phyloP scores from a whole-genome alignment of 805 yeast species.

The Nakazawaea laoshanensis region DNA sequence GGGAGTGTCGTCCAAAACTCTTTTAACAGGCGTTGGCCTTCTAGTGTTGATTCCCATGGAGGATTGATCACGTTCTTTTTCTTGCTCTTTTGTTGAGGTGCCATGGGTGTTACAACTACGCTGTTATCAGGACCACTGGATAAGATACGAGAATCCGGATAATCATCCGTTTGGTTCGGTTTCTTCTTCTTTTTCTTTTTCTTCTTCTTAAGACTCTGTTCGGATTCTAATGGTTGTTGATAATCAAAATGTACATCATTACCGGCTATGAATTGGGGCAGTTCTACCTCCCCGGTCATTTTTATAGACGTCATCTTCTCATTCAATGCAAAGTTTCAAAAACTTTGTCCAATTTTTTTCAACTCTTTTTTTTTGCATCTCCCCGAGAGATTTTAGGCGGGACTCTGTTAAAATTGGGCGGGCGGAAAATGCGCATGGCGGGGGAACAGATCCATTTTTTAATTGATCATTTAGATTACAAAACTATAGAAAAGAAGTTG shows the following conservation, averaged over 20 bases:
- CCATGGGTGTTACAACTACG: constrained; percentile 56
- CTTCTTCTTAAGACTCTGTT: constrained; percentile 13
- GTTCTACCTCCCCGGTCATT: too few species aligned
- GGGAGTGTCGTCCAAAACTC: constrained; percentile 61
- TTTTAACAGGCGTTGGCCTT: constrained; percentile 43
- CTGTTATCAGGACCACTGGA: constrained; percentile 63
- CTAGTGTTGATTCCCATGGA: constrained; percentile 40
- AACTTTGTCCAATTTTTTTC: too few species aligned
- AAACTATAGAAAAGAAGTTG: too few species aligned
- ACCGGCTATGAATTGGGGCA: constrained; percentile 18
- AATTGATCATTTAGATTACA: too few species aligned
- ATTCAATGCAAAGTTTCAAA: too few species aligned
- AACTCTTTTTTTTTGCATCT: too few species aligned
- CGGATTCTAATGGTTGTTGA: constrained; percentile 8
- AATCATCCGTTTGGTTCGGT: constrained; percentile 50
- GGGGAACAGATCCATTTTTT: too few species aligned
- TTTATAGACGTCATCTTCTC: too few species aligned
- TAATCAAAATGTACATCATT: constrained; percentile 23
- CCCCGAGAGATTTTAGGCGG: too few species aligned
- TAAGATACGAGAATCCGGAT: constrained; percentile 65
- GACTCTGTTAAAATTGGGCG: too few species aligned
- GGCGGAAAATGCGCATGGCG: too few species aligned
- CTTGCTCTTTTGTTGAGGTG: constrained; percentile 6
- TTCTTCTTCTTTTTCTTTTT: constrained; percentile 31
- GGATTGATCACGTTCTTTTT: constrained; percentile 10